Percentiles rank a stretch among this genome's conserved stretches.
These are phyloP conservation scores for Colletotrichum sidae DNA, from an alignment of 2,329 filamentous ascomycete genomes.

Conservation along the genomic window DNA sequence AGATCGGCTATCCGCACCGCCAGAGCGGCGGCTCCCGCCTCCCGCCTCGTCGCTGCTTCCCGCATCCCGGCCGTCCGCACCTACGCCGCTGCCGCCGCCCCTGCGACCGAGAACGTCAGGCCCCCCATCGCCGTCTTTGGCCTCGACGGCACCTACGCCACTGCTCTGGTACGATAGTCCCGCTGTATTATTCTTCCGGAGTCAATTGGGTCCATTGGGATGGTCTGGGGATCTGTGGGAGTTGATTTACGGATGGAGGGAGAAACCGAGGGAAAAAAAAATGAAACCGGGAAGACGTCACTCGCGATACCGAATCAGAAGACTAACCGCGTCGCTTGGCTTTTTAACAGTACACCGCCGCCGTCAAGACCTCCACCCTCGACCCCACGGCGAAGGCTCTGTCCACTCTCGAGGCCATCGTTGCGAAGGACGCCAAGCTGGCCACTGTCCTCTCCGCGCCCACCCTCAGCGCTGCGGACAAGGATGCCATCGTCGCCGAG, in stretches of 20 bases:
- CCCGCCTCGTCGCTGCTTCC: slow-evolving; percentile 65
- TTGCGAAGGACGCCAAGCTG: slow-evolving; percentile 89
- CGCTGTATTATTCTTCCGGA: slow-evolving; percentile 6
- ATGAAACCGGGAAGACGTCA: background rate
- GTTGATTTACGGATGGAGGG: slow-evolving; percentile 16
- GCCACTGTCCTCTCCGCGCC: slow-evolving; percentile 80
- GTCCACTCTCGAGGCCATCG: slow-evolving; percentile 74
- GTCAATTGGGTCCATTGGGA: slow-evolving; percentile 39
- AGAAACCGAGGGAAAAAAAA: slow-evolving; percentile 9
- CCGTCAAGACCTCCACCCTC: slow-evolving; percentile 86
- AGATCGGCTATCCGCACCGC: slow-evolving; percentile 69
- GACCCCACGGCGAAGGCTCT: slow-evolving; percentile 88
- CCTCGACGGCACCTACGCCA: slow-evolving; percentile 97
- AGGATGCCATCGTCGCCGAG: slow-evolving; percentile 86
- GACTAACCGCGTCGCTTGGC: slow-evolving; percentile 52
- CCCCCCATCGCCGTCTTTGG: slow-evolving; percentile 93
- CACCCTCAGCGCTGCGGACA: slow-evolving; percentile 82
- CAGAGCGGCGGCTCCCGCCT: slow-evolving; percentile 67
- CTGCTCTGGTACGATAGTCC: slow-evolving; percentile 84
- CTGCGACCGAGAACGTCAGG: slow-evolving; percentile 75
- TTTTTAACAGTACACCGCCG: slow-evolving; percentile 85
- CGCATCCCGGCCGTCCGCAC: slow-evolving; percentile 71
- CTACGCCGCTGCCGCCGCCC: slow-evolving; percentile 76
- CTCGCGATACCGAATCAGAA: slow-evolving; percentile 30
- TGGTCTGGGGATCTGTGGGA: slow-evolving; percentile 20